These are phyloP conservation scores for Volvariella surrecta DNA, from an alignment of 1,284 basidiomycete genomes.

Conservation along the genomic window DNA sequence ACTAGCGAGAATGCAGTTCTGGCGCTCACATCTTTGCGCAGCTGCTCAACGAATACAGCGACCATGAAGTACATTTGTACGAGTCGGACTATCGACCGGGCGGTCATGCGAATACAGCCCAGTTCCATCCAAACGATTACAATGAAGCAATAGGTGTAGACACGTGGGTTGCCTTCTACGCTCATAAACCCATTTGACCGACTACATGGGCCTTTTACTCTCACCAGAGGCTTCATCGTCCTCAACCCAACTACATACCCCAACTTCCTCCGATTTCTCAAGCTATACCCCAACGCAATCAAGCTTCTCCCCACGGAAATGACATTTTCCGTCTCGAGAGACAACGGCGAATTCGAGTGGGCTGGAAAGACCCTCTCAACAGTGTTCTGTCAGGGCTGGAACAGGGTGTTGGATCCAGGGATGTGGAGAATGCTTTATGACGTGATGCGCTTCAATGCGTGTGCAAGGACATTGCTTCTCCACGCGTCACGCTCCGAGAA, in stretches of 20 bases:
- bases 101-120: constrained; percentile 76
- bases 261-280: constrained; percentile 71
- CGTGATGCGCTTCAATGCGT: constrained; percentile 71
- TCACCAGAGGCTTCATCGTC: constrained; percentile 35
- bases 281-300: constrained; percentile 34
- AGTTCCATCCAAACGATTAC: constrained; percentile 34
- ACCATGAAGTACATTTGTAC: constrained; percentile 75
- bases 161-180: constrained; percentile 42
- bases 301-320: constrained; percentile 58
- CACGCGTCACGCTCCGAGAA: constrained; percentile 6
- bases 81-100: constrained; percentile 65
- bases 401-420: constrained; percentile 51
- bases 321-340: constrained; percentile 73
- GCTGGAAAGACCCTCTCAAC: constrained; percentile 54
- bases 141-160: constrained; percentile 50
- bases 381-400: constrained; percentile 56
- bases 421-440: constrained; percentile 80
- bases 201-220: constrained; percentile 23
- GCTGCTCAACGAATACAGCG: constrained; percentile 69
- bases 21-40: constrained; percentile 6
- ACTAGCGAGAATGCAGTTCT: background rate
- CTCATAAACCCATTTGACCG: background rate
- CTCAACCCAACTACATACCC: constrained; percentile 77
- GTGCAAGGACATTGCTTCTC: constrained; percentile 38
- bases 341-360: constrained; percentile 67